Conservation (phyloP, 345 rosid species). For the Cardamine occulta region DNA sequence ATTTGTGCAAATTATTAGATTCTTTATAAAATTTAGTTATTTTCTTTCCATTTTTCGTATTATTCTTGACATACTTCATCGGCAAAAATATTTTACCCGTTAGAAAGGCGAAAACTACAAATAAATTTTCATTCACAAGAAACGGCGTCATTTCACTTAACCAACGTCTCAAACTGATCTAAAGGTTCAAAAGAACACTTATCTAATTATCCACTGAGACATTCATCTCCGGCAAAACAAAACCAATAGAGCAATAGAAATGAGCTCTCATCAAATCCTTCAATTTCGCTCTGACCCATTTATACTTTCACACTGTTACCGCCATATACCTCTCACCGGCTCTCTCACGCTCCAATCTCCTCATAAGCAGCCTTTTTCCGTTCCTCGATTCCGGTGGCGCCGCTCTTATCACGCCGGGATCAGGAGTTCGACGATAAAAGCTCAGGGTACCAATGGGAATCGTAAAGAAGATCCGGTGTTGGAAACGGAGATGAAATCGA, state of each 20-base stretch:
- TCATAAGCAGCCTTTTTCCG: constrained; percentile 31
- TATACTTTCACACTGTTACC: constrained; percentile 36
- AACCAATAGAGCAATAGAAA: constrained; percentile 6
- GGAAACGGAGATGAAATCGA: constrained; percentile 29
- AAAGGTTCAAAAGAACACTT: constrained; percentile 29
- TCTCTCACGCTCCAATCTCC: constrained; percentile 36
- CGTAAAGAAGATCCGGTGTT: constrained; percentile 6
- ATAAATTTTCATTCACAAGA: background rate
- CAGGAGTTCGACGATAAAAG: constrained; percentile 18
- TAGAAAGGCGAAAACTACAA: background rate
- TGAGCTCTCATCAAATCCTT: constrained; percentile 45
- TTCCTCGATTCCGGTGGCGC: constrained; percentile 21
- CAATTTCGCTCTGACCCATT: constrained; percentile 43
- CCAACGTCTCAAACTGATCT: background rate
- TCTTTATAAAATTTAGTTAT: too few relatives aligned
- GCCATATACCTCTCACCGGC: background rate
- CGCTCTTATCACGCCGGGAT: constrained; percentile 32
- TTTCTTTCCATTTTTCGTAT: background rate
- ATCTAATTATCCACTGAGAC: constrained; percentile 39
- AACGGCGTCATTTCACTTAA: constrained; percentile 7
- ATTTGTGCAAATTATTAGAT: background rate
- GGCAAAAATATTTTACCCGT: constrained; percentile 10
- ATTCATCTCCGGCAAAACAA: constrained; percentile 19
- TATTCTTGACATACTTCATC: background rate
- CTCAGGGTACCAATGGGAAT: constrained; percentile 21